A percentile compares a stretch with the other conserved stretches of the same genome.
Evolutionary conservation across 1,139 yeast species (phyloP).

Genomic region (Protomyces lactucae-debilis): DNA sequence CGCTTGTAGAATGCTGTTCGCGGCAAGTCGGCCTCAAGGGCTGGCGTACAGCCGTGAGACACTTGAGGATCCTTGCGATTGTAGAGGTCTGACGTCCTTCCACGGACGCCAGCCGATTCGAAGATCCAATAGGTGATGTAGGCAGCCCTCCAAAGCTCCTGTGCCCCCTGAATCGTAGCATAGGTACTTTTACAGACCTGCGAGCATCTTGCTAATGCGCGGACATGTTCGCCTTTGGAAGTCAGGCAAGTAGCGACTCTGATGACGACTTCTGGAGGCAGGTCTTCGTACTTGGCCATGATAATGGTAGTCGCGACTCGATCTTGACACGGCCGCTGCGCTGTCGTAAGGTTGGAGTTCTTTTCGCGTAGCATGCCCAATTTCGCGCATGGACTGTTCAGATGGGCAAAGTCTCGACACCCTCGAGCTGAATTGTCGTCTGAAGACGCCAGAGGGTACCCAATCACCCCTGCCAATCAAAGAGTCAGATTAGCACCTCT

Average conservation of each 20-base stretch:
- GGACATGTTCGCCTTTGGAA: background rate
- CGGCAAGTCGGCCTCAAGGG: background rate
- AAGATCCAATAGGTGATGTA: background rate
- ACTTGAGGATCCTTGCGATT: background rate
- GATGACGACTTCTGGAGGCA: background rate
- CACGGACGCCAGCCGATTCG: background rate
- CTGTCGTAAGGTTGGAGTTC: too few relatives aligned
- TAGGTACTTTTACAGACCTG: background rate
- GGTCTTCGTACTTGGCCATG: background rate
- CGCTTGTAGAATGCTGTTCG: background rate
- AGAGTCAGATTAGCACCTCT: too few relatives aligned
- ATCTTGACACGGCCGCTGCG: too few relatives aligned
- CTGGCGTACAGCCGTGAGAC: background rate
- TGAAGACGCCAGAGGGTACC: too few relatives aligned
- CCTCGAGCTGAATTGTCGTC: too few relatives aligned
- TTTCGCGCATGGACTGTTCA: too few relatives aligned
- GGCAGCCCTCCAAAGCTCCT: background rate
- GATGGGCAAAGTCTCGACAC: too few relatives aligned
- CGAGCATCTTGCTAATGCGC: background rate
- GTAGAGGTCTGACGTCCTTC: background rate
- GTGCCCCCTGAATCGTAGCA: background rate
- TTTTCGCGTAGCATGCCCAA: too few relatives aligned
- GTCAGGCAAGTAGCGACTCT: background rate
- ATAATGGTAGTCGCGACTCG: background rate
- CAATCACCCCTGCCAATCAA: too few relatives aligned